Base-by-base conservation (phyloP, 2,329 filamentous ascomycete genomes). In the Diplodia sapinea region DNA sequence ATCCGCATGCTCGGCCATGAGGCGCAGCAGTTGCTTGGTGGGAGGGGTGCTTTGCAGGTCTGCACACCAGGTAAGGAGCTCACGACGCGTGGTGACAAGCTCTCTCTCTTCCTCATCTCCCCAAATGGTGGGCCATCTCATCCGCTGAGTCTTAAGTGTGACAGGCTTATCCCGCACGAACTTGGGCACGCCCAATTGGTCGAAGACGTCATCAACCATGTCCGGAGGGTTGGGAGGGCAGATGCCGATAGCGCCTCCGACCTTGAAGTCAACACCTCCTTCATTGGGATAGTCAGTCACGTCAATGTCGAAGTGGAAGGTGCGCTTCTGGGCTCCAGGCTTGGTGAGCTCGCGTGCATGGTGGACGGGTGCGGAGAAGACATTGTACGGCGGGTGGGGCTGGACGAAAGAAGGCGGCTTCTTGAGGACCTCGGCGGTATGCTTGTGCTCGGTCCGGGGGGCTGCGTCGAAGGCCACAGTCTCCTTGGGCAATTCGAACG, bases 41-140 rank as follows among this genome's bases (percentile, higher is more conserved):
- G 95, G 94, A 1, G 94, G 90, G 73, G 94, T 93, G 15, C 93
- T 96, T 78, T 97, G 93, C 70, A 98, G 88, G 77, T 99, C 95
- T 31, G 91, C 89, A 77, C 94, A 97, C 95, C 95, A 99, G 11
- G 91, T 96, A 66, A 99, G 83, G n/a, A 99, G 83, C 77, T 96
- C 94, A 61, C 94, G 87, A 57, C 94, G 89, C 0, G 94, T 98
- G 3, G 94, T 97, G 67, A 94, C 84, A n/a, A 99, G 83, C 76
- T 95, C 90, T 67, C 95, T 88, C 7, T 94, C 81, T 78, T 91
- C 81, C 23, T 98, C 94, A 2, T 96, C 92, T 51, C 94, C 95
- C 95, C 95, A 99, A 61, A 99, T 96, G 0, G 95, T 99, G 4
- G 95, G 95, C 94, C 94, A 99, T 61, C 95, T 87, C 40, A 94